Evolutionary conservation across 2,329 filamentous ascomycete genomes (phyloP).

Genomic region (Botrytis pseudocinerea): DNA sequence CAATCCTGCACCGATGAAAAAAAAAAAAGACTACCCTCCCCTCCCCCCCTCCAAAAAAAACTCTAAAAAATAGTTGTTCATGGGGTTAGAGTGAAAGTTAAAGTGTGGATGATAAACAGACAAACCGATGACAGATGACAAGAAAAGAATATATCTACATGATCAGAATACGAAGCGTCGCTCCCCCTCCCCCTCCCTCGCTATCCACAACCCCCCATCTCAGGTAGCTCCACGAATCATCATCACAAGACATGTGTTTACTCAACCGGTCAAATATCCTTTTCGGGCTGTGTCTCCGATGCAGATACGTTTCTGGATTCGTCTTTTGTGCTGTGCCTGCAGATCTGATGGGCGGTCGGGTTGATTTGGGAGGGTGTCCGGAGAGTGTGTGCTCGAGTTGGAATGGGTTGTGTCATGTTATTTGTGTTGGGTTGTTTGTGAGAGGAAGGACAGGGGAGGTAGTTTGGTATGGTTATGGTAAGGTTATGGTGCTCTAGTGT

Average conservation of each 20-base stretch:
- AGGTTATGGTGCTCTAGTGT: background rate
- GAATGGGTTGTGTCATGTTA: background rate
- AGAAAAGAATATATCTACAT: background rate
- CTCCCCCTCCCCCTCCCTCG: background rate
- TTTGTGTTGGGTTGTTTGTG: background rate
- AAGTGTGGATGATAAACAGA: background rate
- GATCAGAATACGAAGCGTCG: conserved; percentile 10
- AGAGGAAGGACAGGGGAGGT: background rate
- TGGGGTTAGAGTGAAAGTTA: background rate
- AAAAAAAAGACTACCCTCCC: too few species aligned
- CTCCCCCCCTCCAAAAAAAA: too few species aligned
- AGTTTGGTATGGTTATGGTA: background rate
- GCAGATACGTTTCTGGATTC: background rate
- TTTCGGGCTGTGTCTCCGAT: background rate
- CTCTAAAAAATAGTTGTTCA: background rate
- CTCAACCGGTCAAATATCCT: background rate
- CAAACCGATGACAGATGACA: background rate
- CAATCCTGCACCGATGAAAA: background rate
- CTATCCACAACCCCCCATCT: background rate
- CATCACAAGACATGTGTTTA: too few species aligned
- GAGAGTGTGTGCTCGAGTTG: background rate
- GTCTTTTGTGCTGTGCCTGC: background rate
- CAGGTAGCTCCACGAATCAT: background rate
- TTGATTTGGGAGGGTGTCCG: background rate
- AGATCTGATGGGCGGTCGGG: background rate